Evolutionary conservation across 176 grass and related monocot genomes (phyloP), one percentile per base, ranked within the genome.

Genomic region (maize (Zea mays)): DNA sequence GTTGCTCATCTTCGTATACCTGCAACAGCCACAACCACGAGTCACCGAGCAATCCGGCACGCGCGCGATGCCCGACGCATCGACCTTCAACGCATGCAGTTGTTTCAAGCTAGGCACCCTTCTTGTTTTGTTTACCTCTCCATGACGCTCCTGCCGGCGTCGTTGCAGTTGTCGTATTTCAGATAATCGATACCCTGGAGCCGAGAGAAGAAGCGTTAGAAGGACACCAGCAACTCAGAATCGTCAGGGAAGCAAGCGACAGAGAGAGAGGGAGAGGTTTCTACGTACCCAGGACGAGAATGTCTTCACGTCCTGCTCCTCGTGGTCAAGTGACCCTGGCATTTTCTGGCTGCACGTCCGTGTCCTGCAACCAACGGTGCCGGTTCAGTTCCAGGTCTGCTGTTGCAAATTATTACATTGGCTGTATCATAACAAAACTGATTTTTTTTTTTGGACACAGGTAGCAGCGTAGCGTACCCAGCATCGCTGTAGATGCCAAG

Each of bases 121-220:
- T 27, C 27, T 21, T 45, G 1, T 75, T 76, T 58, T 42, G 3
- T 13, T 74, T 90, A 98, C 95, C 95, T 98, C 68, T 86, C 84
- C 50, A 3, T 42, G 21, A 90, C 7, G 14, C 62, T 88, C 27
- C 85, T 90, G 13, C 89, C 85, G 34, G 55, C 79, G 76, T 88
- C 67, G 59, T 90, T 86, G 85, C 95, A 98, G 79, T 98, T 98
- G 75, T 94, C 95, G 41, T 94, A 98, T 60, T 98, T 98, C 83
- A 98, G 82, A 79, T 98, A 98, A 74, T 98, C 95, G 19, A 98
- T 47, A 41, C 89, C 95, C 95, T 94, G 21, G 5, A 9, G 11
- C 65, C 21, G 69, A 77, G 2, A 80, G 65, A 43, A 50, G 10
- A 82, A 38, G 6, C 57, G 41, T 67, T 48, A 52, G 7, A 92